Evolutionary conservation across 192 early-diverging fungal species (phyloP), one percentile per base, ranked within the genome.

Genomic region (Linnemannia elongata): DNA sequence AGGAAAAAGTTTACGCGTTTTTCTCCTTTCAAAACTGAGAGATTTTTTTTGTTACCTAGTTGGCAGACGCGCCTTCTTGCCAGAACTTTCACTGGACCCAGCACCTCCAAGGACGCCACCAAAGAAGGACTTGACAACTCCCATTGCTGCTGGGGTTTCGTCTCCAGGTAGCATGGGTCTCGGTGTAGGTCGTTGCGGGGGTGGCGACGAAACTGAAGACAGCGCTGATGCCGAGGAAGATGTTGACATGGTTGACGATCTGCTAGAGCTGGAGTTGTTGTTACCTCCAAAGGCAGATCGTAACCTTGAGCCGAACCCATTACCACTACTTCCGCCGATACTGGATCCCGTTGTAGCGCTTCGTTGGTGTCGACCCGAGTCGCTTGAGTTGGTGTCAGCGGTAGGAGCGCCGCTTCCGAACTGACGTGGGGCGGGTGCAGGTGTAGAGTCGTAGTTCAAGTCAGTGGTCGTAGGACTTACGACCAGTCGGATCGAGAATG

Each of bases 51-150:
- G 4, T 76, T 88, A 92, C 91, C 89, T 92, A 44, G 90, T 91
- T 2, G 91, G 93, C 54, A 89, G 85, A 35, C 89, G 83, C 39
- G 92, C 95, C 74, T 96, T 88, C 75, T 95, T 89, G 1, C 94
- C 94, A 13, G 77, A 42, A 63, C 75, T 81, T 6, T 87, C 85
- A 6, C 79, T 77, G 3, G 79, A 77, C 17, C 72, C 70, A 12
- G 88, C 88, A 33, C 88, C 88, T 4, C 92, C 88, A 17, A 88
- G 81, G 45, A 92, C 88, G 0, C 95, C 89, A 39, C 90, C 92
- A 74, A 96, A 93, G 69, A 90, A 89, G 3, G 95, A 93, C 63
- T 91, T 90, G 6, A 96, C 75, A 8, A 89, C 76, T 1, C 83
- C 68, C 20, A 89, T 70, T 0, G 86, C 73, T 1, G 88, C 88